Conservation (phyloP, 768 basidiomycete genomes). For the Phaeotremella fagi region DNA sequence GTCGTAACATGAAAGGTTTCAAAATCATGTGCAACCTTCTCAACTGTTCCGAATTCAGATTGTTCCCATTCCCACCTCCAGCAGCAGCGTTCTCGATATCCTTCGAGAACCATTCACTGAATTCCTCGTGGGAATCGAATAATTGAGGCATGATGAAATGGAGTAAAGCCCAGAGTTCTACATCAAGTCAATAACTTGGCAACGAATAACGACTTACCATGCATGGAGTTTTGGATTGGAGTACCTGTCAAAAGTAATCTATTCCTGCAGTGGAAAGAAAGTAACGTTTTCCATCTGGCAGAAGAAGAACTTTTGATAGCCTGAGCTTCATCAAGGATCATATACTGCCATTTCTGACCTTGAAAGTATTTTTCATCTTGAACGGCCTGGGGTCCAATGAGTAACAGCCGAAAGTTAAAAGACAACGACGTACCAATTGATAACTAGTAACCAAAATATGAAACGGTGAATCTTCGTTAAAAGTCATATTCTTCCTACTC, state of each 20-base stretch:
- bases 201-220: constrained; percentile 59
- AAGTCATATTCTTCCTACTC: constrained; percentile 95
- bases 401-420: background rate
- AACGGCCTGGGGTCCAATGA: constrained; percentile 59
- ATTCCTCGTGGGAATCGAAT: constrained; percentile 98
- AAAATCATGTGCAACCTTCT: constrained; percentile 95
- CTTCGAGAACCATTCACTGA: constrained; percentile 99
- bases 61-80: constrained; percentile 78
- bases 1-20: constrained; percentile 97
- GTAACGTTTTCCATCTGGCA: constrained; percentile 92
- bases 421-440: constrained; percentile 62
- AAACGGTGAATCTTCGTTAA: constrained; percentile 90
- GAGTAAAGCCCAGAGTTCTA: constrained; percentile 94
- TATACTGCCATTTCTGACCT: constrained; percentile 97
- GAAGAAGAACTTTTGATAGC: constrained; percentile 98
- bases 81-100: constrained; percentile 92
- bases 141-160: constrained; percentile 99
- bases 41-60: constrained; percentile 89
- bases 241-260: constrained; percentile 91
- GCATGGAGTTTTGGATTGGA: constrained; percentile 99
- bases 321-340: constrained; percentile 99
- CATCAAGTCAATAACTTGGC: background rate
- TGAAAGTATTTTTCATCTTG: constrained; percentile 98
- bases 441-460: constrained; percentile 96
- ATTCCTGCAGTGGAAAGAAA: constrained; percentile 94